Percentiles rank a stretch among this genome's conserved stretches.
These are phyloP conservation scores for Annulohypoxylon nitens DNA, from an alignment of 495 filamentous ascomycete genomes.

Conservation along the genomic window DNA sequence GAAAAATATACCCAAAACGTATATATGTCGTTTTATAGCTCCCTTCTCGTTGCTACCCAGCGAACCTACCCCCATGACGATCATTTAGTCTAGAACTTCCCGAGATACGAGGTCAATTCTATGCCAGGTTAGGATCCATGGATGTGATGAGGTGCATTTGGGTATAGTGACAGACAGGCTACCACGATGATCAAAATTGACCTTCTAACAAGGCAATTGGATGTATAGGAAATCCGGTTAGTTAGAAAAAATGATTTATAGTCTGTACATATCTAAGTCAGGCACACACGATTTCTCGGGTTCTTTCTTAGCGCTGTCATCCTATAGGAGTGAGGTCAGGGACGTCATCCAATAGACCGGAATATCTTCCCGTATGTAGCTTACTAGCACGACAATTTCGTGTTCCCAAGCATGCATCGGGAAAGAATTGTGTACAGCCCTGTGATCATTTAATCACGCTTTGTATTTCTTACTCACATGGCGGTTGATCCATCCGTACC, in stretches of 20 bases:
- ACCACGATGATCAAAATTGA: background rate
- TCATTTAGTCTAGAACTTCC: slow-evolving; percentile 30
- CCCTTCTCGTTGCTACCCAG: background rate
- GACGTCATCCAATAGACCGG: slow-evolving; percentile 22
- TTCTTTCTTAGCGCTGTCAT: slow-evolving; percentile 20
- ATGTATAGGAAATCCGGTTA: background rate
- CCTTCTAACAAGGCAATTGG: background rate
- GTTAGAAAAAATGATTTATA: slow-evolving; percentile 9
- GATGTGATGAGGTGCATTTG: slow-evolving; percentile 16
- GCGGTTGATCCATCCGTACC: slow-evolving; percentile 11
- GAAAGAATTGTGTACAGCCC: slow-evolving; percentile 23
- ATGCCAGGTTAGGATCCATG: slow-evolving; percentile 3
- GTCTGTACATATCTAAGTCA: background rate
- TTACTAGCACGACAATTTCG: slow-evolving; percentile 13
- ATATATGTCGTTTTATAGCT: slow-evolving; percentile 10
- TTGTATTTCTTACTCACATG: slow-evolving; percentile 18
- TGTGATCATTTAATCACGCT: slow-evolving; percentile 20
- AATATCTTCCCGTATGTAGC: slow-evolving; percentile 38
- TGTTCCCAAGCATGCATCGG: slow-evolving; percentile 1
- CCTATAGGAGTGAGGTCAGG: slow-evolving; percentile 8
- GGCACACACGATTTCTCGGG: slow-evolving; percentile 30
- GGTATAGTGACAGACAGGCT: slow-evolving; percentile 8
- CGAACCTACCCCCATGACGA: slow-evolving; percentile 9
- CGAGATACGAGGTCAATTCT: slow-evolving; percentile 24
- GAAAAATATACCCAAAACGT: slow-evolving; percentile 1